phyloP scores from a whole-genome alignment of 2,329 filamentous ascomycete species.

The Penicillium paneum region DNA sequence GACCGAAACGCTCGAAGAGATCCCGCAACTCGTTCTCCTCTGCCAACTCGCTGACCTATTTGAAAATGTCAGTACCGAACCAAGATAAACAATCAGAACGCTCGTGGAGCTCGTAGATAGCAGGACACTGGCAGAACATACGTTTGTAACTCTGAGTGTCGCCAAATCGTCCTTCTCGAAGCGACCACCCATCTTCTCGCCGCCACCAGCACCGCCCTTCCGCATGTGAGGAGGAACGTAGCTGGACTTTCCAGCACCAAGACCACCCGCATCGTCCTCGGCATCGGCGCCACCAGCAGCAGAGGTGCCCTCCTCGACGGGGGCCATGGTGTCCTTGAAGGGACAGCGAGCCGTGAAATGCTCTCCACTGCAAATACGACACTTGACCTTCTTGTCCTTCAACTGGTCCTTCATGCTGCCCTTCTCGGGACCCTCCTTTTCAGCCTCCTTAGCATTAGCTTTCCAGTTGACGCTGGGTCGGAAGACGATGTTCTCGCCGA shows the following conservation, averaged over 20 bases:
- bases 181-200: slow-evolving; percentile 88
- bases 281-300: slow-evolving; percentile 47
- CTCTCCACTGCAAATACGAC: slow-evolving; percentile 96
- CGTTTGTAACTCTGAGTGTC: slow-evolving; percentile 95
- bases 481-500: slow-evolving; percentile 99
- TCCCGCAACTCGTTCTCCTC: slow-evolving; percentile 93
- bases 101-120: not conserved
- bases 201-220: slow-evolving; percentile 56
- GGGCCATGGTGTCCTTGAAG: slow-evolving; percentile 99
- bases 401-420: slow-evolving; percentile 65
- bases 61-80: slow-evolving; percentile 8
- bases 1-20: slow-evolving; percentile 96
- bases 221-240: slow-evolving; percentile 95
- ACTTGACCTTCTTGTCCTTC: slow-evolving; percentile 99
- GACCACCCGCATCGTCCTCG: slow-evolving; percentile 51
- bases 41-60: slow-evolving; percentile 88
- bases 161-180: slow-evolving; percentile 96
- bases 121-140: slow-evolving; percentile 50
- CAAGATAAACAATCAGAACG: not conserved
- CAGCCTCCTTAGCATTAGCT: slow-evolving; percentile 73
- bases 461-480: slow-evolving; percentile 91
- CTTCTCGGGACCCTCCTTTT: slow-evolving; percentile 52
- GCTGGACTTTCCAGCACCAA: slow-evolving; percentile 68
- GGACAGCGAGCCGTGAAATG: slow-evolving; percentile 99
- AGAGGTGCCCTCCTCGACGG: slow-evolving; percentile 45